Conservation (phyloP, 768 basidiomycete species). For the Pleurotus citrinopileatus region DNA sequence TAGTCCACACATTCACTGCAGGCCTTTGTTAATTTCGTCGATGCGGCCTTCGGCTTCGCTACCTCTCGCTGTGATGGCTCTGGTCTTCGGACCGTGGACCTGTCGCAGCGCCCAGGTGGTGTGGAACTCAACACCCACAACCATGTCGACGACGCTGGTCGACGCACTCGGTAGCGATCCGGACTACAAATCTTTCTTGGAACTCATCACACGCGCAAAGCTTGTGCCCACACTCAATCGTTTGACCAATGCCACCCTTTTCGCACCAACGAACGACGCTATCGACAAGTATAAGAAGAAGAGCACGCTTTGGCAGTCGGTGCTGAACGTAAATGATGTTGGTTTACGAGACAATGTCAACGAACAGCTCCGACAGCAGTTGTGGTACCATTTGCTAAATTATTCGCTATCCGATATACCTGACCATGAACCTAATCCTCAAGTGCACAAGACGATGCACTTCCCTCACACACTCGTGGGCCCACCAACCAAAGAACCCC, state of each 20-base stretch:
- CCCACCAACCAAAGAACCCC: conserved; percentile 63
- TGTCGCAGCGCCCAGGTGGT: conserved; percentile 30
- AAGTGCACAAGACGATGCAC: conserved; percentile 59
- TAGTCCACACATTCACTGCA: background rate
- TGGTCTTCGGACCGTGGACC: conserved; percentile 26
- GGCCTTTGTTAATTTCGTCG: background rate
- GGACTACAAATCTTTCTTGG: conserved; percentile 74
- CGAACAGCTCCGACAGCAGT: conserved; percentile 80
- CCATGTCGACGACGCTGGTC: conserved; percentile 60
- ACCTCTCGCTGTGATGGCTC: conserved; percentile 16
- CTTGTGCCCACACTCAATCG: conserved; percentile 91
- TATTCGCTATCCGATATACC: conserved; percentile 56
- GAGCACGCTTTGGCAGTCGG: conserved; percentile 34
- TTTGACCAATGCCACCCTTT: conserved; percentile 80
- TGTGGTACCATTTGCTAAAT: conserved; percentile 94
- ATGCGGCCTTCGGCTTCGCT: conserved; percentile 5
- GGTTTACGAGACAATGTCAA: conserved; percentile 74
- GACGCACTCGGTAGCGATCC: conserved; percentile 73
- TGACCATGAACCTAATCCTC: conserved; percentile 29
- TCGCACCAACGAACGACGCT: conserved; percentile 95
- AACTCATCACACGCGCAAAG: conserved; percentile 77
- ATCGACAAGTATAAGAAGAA: conserved; percentile 47
- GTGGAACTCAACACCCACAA: conserved; percentile 14
- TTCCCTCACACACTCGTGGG: conserved; percentile 63
- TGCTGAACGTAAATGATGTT: conserved; percentile 34